Evolutionary conservation across 345 rosid species (phyloP).

Genomic region (Physaria fendleri): DNA sequence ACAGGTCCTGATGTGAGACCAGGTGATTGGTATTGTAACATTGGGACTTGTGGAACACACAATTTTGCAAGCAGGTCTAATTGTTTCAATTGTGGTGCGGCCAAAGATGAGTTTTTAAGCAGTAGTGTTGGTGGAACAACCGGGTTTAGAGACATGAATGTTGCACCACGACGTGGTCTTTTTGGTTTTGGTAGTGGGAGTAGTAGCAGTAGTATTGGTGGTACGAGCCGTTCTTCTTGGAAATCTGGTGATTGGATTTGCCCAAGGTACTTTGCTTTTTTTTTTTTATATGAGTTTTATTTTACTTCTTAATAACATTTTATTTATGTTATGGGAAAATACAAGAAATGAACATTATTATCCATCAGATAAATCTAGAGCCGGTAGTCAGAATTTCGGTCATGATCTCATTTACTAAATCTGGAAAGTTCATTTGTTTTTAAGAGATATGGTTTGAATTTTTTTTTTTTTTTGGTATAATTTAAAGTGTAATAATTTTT

Average conservation of each 20-base stretch:
- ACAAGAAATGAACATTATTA: neutral
- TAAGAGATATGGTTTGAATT: too few relatives aligned
- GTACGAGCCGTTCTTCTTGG: conserved; percentile 57
- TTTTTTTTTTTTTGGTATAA: too few relatives aligned
- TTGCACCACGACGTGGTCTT: conserved; percentile 31
- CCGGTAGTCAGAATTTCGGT: too few relatives aligned
- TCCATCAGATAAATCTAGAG: neutral
- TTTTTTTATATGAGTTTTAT: neutral
- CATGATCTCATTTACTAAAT: too few relatives aligned
- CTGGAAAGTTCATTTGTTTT: too few relatives aligned
- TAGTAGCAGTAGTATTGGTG: conserved; percentile 30
- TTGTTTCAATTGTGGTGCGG: conserved; percentile 64
- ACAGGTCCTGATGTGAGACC: conserved; percentile 68
- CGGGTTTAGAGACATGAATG: conserved; percentile 21
- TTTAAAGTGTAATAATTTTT: too few relatives aligned
- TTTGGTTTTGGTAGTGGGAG: conserved; percentile 34
- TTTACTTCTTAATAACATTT: neutral
- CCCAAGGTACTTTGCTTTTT: conserved; percentile 36
- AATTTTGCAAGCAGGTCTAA: conserved; percentile 67
- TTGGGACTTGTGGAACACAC: conserved; percentile 61
- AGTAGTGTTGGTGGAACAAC: conserved; percentile 28
- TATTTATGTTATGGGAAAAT: conserved; percentile 1
- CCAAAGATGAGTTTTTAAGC: conserved; percentile 38
- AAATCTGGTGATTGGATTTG: conserved; percentile 87
- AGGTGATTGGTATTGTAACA: conserved; percentile 76